These are phyloP conservation scores for Arabidopsis suecica DNA, from an alignment of 345 rosid species.

Conservation along the genomic window DNA sequence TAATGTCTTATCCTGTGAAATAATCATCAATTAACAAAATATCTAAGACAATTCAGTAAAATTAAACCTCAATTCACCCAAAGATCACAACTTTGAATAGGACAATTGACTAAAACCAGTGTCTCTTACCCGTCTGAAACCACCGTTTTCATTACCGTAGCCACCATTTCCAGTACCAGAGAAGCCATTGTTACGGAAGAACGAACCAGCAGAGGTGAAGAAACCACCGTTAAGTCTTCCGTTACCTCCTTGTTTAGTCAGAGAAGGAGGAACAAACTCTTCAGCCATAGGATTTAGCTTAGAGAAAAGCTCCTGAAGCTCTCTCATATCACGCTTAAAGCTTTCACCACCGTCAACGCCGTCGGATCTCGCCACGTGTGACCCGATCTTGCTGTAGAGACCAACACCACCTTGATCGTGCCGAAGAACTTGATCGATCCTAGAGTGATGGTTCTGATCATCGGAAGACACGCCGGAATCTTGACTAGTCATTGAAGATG, in stretches of 20 bases:
- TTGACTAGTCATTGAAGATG: constrained; percentile 45
- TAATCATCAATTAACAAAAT: constrained; percentile 11
- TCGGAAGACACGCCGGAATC: constrained; percentile 51
- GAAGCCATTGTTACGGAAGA: constrained; percentile 37
- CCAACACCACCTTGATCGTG: constrained; percentile 43
- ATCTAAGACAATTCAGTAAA: constrained; percentile 26
- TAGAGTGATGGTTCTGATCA: constrained; percentile 55
- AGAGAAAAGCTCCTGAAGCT: constrained; percentile 86
- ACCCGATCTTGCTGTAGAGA: constrained; percentile 53
- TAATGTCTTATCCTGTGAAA: too few species aligned
- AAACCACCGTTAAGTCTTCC: constrained; percentile 50
- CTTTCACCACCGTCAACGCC: constrained; percentile 56
- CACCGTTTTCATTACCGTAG: constrained; percentile 48
- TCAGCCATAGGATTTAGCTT: constrained; percentile 96
- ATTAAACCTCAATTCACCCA: constrained; percentile 5
- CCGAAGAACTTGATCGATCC: constrained; percentile 41
- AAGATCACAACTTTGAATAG: not conserved
- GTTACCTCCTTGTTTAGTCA: constrained; percentile 47
- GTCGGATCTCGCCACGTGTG: constrained; percentile 47
- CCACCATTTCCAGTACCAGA: constrained; percentile 42
- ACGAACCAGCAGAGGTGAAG: constrained; percentile 47
- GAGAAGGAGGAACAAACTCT: constrained; percentile 91
- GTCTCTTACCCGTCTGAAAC: constrained; percentile 59
- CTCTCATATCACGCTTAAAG: constrained; percentile 69
- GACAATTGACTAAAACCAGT: not conserved